Conservation (phyloP, 2,329 filamentous ascomycete genomes). For the Eurotiales sp. region DNA sequence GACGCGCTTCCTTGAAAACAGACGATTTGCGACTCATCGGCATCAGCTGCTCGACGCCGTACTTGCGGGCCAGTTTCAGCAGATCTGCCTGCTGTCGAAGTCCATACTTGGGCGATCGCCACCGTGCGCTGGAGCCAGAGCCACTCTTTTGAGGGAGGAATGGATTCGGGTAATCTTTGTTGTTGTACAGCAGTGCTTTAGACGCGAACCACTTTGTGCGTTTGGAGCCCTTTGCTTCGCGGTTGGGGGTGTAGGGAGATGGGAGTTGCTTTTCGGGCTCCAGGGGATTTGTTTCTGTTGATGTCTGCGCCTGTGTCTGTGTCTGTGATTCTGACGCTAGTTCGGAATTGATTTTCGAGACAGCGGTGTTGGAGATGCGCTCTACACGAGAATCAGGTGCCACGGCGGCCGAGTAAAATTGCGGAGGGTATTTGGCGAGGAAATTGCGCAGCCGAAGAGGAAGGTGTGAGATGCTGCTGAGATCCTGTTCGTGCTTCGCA, state of each 20-base stretch:
- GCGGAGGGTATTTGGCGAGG: slow-evolving; percentile 84
- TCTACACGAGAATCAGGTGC: slow-evolving; percentile 16
- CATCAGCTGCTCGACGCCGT: slow-evolving; percentile 77
- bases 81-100: slow-evolving; percentile 85
- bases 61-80: slow-evolving; percentile 74
- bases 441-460: slow-evolving; percentile 77
- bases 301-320: slow-evolving; percentile 26
- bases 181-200: slow-evolving; percentile 31
- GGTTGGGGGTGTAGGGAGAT: slow-evolving; percentile 39
- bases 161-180: slow-evolving; percentile 63
- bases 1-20: slow-evolving; percentile 61
- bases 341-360: slow-evolving; percentile 20
- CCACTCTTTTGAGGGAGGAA: slow-evolving; percentile 79
- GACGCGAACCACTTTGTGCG: slow-evolving; percentile 30
- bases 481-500: neutral
- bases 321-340: neutral
- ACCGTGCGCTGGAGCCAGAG: slow-evolving; percentile 62
- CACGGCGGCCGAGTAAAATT: slow-evolving; percentile 41
- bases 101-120: slow-evolving; percentile 79
- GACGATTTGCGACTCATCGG: slow-evolving; percentile 74
- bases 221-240: slow-evolving; percentile 40
- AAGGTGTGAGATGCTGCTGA: slow-evolving; percentile 43
- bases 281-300: slow-evolving; percentile 19
- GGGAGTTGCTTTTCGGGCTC: slow-evolving; percentile 21
- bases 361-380: slow-evolving; percentile 24